Evolutionary conservation across 768 basidiomycete species (phyloP).

Genomic region (Psilocybe tampanensis): DNA sequence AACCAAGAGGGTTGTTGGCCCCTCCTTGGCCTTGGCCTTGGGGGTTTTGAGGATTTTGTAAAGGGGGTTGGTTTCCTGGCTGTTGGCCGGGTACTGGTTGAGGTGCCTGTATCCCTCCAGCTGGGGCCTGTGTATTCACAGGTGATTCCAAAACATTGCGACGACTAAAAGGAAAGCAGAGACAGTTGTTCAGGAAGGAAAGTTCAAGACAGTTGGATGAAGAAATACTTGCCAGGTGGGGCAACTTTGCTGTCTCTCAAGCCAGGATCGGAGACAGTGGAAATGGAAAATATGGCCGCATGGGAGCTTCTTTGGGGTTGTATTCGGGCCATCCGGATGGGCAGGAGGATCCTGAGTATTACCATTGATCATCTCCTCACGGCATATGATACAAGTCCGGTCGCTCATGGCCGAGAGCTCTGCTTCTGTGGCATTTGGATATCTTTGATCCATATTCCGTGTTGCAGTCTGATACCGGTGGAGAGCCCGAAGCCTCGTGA

Average conservation of each 20-base stretch:
- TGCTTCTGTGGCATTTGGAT: slow-evolving; percentile 88
- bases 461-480: slow-evolving; percentile 94
- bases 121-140: slow-evolving; percentile 31
- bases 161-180: slow-evolving; percentile 56
- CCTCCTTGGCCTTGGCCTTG: slow-evolving; percentile 28
- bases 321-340: slow-evolving; percentile 76
- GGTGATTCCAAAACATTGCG: slow-evolving; percentile 71
- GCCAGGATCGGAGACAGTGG: slow-evolving; percentile 95
- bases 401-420: slow-evolving; percentile 85
- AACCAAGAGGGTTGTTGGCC: slow-evolving; percentile 49
- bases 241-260: slow-evolving; percentile 98
- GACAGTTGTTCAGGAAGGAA: too few species aligned
- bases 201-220: too few species aligned
- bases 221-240: slow-evolving; percentile 83
- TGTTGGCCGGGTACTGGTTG: slow-evolving; percentile 32
- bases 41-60: slow-evolving; percentile 33
- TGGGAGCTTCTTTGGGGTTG: slow-evolving; percentile 93
- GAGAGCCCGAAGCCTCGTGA: slow-evolving; percentile 84
- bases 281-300: slow-evolving; percentile 99
- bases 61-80: slow-evolving; percentile 29
- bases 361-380: slow-evolving; percentile 85
- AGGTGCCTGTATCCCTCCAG: slow-evolving; percentile 30
- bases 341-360: slow-evolving; percentile 29
- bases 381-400: slow-evolving; percentile 95
- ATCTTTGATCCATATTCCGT: slow-evolving; percentile 93